phyloP scores from a whole-genome alignment of 148 eudicot species.

The Vaccinium myrtillus region DNA sequence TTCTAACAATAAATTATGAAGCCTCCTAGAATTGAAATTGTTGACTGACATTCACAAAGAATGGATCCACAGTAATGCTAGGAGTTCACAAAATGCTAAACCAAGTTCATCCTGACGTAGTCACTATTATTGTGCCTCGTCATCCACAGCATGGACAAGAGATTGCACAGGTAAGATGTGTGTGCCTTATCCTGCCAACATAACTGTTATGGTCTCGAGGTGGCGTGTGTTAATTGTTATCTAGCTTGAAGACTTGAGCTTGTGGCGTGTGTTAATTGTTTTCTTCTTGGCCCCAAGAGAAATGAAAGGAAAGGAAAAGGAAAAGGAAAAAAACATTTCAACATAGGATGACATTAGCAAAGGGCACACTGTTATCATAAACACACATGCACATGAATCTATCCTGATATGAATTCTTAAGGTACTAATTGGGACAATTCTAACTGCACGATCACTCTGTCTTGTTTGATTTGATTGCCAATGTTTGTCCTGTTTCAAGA shows the following conservation, averaged over 20 bases:
- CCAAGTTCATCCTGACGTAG: slow-evolving; percentile 46
- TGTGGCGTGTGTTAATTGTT: neutral
- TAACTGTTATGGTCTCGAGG: neutral
- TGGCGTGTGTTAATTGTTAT: neutral
- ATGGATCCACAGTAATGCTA: slow-evolving; percentile 57
- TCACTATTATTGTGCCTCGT: slow-evolving; percentile 78
- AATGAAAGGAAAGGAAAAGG: too few species aligned
- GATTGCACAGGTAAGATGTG: slow-evolving; percentile 56
- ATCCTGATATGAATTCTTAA: too few species aligned
- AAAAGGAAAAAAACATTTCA: too few species aligned
- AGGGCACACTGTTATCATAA: too few species aligned
- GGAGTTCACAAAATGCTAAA: slow-evolving; percentile 60
- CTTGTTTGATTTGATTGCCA: too few species aligned
- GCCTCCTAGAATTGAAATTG: slow-evolving; percentile 4
- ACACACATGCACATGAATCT: too few species aligned
- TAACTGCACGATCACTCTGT: too few species aligned
- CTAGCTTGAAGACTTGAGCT: neutral
- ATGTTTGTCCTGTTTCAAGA: too few species aligned
- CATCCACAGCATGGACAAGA: slow-evolving; percentile 65
- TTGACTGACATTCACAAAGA: slow-evolving; percentile 15
- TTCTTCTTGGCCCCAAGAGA: neutral
- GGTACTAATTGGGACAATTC: too few species aligned
- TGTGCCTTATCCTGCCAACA: slow-evolving; percentile 9
- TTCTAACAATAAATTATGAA: slow-evolving; percentile 3
- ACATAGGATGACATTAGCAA: too few species aligned